phyloP scores from a whole-genome alignment of 768 basidiomycete species.

The Boletellus ananas region DNA sequence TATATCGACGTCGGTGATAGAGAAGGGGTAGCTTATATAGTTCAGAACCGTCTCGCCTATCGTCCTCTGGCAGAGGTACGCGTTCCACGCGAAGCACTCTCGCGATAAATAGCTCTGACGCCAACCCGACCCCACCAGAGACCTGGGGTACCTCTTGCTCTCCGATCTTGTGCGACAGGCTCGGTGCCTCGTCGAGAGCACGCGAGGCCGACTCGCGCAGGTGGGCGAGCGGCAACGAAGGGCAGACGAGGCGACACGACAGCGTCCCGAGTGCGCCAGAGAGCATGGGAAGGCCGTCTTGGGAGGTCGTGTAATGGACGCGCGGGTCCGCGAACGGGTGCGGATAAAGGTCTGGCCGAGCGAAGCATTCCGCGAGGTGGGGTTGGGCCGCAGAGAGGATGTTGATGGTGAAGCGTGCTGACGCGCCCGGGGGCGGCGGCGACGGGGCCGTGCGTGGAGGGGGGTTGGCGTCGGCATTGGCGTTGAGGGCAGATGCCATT shows the following conservation, averaged over 20 bases:
- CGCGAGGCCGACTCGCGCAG: conserved; percentile 28
- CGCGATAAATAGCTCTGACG: conserved; percentile 79
- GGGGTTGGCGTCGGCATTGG: conserved; percentile 22
- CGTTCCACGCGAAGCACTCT: conserved; percentile 64
- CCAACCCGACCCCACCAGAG: conserved; percentile 33
- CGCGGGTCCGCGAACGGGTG: conserved; percentile 46
- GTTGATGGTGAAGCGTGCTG: conserved; percentile 70
- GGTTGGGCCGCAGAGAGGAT: conserved; percentile 70
- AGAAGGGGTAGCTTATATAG: conserved; percentile 50
- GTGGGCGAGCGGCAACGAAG: conserved; percentile 60
- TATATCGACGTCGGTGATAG: conserved; percentile 61
- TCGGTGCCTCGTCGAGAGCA: neutral
- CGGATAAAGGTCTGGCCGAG: conserved; percentile 65
- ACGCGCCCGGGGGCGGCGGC: no score
- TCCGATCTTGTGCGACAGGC: conserved; percentile 20
- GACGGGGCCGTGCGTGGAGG: neutral
- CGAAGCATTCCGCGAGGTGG: conserved; percentile 61
- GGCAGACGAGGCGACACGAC: conserved; percentile 62
- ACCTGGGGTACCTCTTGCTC: conserved; percentile 10
- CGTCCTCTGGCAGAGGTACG: conserved; percentile 23
- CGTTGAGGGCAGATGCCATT: conserved; percentile 63
- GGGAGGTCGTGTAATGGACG: conserved; percentile 38
- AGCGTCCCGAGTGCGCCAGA: conserved; percentile 64
- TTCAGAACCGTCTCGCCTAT: conserved; percentile 5
- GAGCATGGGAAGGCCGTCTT: conserved; percentile 58